Evolutionary conservation across 2,329 filamentous ascomycete genomes (phyloP).

Genomic region (Monosporascus sp.): DNA sequence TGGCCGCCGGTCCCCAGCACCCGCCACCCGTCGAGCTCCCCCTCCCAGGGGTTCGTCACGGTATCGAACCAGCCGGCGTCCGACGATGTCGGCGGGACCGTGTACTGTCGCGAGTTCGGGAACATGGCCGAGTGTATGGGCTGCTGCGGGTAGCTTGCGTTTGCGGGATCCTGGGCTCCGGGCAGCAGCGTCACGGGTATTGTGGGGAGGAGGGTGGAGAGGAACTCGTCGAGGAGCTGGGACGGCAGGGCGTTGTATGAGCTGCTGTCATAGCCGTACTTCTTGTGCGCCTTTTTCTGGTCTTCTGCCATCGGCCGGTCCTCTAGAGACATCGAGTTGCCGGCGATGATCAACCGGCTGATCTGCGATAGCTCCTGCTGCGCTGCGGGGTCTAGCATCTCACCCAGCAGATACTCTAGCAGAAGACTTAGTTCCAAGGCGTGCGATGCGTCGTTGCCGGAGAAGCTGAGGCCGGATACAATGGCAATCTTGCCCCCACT

Average conservation of each 20-base stretch:
- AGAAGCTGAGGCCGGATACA: conserved; percentile 82
- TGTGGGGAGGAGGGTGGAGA: conserved; percentile 74
- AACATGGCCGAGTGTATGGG: conserved; percentile 92
- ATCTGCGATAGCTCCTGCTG: conserved; percentile 63
- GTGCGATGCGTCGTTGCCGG: conserved; percentile 65
- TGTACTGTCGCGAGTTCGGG: conserved; percentile 66
- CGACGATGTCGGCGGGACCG: conserved; percentile 36
- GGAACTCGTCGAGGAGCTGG: conserved; percentile 75
- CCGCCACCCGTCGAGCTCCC: conserved; percentile 84
- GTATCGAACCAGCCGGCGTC: conserved; percentile 74
- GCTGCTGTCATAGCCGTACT: conserved; percentile 90
- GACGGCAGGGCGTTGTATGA: conserved; percentile 84
- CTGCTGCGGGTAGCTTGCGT: conserved; percentile 85
- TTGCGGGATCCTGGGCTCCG: conserved; percentile 79
- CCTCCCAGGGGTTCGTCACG: conserved; percentile 91
- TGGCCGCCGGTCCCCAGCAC: conserved; percentile 85
- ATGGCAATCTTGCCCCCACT: conserved; percentile 64
- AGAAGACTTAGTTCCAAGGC: conserved; percentile 72
- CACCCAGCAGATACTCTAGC: conserved; percentile 82
- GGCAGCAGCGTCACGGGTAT: conserved; percentile 87
- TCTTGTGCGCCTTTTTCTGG: conserved; percentile 57
- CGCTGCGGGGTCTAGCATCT: conserved; percentile 57
- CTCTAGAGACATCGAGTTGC: conserved; percentile 67
- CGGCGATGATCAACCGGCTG: conserved; percentile 82
- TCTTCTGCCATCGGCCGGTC: conserved; percentile 26